phyloP scores from a whole-genome alignment of 1,284 basidiomycete species.

The Heimioporus retisporus region DNA sequence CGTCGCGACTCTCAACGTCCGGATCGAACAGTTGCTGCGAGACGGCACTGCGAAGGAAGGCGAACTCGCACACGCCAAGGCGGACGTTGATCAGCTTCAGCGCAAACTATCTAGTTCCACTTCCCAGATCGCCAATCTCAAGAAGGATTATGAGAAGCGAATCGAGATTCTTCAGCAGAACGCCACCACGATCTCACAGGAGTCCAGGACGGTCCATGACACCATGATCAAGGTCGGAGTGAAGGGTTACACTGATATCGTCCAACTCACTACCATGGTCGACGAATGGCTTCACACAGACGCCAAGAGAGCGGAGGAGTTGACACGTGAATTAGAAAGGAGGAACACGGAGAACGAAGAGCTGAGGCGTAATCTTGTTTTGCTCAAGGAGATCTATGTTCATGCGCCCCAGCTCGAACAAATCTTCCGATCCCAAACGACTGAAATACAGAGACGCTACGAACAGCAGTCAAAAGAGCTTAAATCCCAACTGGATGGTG shows the following conservation, averaged over 20 bases:
- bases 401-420: constrained; percentile 19
- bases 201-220: constrained; percentile 2
- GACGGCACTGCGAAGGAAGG: background rate
- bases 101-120: background rate
- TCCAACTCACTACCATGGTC: constrained; percentile 17
- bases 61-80: background rate
- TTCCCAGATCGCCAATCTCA: background rate
- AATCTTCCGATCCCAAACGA: constrained; percentile 20
- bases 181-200: background rate
- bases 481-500: background rate
- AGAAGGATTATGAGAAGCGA: background rate
- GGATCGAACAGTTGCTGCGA: constrained; percentile 7
- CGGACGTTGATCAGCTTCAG: background rate
- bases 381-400: constrained; percentile 21
- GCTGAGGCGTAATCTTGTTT: constrained; percentile 2
- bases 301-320: background rate
- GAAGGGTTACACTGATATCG: constrained; percentile 12
- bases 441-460: background rate
- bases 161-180: background rate
- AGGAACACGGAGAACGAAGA: constrained; percentile 22
- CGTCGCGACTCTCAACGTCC: background rate
- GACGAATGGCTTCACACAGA: constrained; percentile 20
- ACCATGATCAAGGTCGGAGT: constrained; percentile 3
- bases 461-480: constrained; percentile 1
- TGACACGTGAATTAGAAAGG: constrained; percentile 9